These are phyloP conservation scores for Teratosphaeria gauchensis DNA, from an alignment of 2,329 filamentous ascomycete species.

Conservation along the genomic window DNA sequence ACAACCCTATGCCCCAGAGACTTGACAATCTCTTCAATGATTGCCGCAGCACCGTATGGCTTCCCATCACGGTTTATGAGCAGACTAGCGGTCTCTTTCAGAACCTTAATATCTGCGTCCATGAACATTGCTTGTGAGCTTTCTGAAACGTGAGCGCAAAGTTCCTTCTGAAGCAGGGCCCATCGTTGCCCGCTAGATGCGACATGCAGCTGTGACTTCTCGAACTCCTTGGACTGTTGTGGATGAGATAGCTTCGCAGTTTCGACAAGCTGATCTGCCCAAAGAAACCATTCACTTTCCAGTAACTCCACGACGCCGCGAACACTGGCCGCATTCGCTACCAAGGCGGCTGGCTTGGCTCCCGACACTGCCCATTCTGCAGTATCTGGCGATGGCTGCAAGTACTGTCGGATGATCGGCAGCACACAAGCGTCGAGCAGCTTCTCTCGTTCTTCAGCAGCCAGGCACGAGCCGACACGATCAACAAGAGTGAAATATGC, in stretches of 20 bases:
- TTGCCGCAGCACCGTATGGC: conserved; percentile 54
- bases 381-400: conserved; percentile 37
- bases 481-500: conserved; percentile 59
- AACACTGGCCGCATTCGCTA: conserved; percentile 22
- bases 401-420: conserved; percentile 45
- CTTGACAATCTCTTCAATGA: conserved; percentile 45
- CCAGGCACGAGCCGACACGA: conserved; percentile 19
- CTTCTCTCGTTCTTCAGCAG: conserved; percentile 36
- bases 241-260: conserved; percentile 66
- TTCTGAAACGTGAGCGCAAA: conserved; percentile 20
- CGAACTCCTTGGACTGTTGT: conserved; percentile 69
- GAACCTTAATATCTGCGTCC: conserved; percentile 32
- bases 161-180: conserved; percentile 43
- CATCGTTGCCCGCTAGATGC: conserved; percentile 56
- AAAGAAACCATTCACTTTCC: conserved; percentile 48
- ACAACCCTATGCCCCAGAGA: conserved; percentile 34
- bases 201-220: conserved; percentile 60
- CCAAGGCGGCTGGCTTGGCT: conserved; percentile 35
- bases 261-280: conserved; percentile 54
- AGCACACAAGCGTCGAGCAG: conserved; percentile 40
- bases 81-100: conserved; percentile 41
- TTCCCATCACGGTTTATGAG: conserved; percentile 51
- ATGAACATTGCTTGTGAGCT: conserved; percentile 17
- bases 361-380: conserved; percentile 43
- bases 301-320: conserved; percentile 31